A percentile compares a stretch with the other conserved stretches of the same genome.
Conservation (phyloP, 108 stramenopile species). For the Skeletonema costatum region DNA sequence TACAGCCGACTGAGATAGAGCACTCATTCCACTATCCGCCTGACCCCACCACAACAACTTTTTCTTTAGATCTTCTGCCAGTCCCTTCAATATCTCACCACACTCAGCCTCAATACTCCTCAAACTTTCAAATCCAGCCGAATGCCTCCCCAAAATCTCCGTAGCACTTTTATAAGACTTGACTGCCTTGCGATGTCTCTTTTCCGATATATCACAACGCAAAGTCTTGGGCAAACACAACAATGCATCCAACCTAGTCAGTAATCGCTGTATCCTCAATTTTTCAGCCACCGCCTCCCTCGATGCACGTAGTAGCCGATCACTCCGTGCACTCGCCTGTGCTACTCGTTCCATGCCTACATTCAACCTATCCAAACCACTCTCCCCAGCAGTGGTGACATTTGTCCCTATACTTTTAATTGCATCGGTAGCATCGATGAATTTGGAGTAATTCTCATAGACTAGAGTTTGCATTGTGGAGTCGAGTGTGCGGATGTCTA, state of each 20-base stretch:
- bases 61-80: slow-evolving; percentile 46
- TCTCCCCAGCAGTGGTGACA: slow-evolving; percentile 50
- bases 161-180: slow-evolving; percentile 62
- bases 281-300: slow-evolving; percentile 87
- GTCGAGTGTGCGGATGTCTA: slow-evolving; percentile 87
- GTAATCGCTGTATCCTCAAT: slow-evolving; percentile 71
- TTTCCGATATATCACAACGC: slow-evolving; percentile 45
- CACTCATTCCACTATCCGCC: slow-evolving; percentile 13
- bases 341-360: slow-evolving; percentile 53
- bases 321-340: slow-evolving; percentile 40
- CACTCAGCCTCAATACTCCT: slow-evolving; percentile 82
- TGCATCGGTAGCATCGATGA: slow-evolving; percentile 98
- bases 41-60: slow-evolving; percentile 74
- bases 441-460: slow-evolving; percentile 99
- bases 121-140: slow-evolving; percentile 79
- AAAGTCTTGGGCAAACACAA: slow-evolving; percentile 79
- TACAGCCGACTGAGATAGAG: slow-evolving; percentile 9
- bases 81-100: slow-evolving; percentile 55
- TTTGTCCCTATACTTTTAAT: slow-evolving; percentile 83
- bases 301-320: slow-evolving; percentile 50
- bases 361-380: slow-evolving; percentile 51
- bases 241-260: slow-evolving; percentile 77
- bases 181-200: slow-evolving; percentile 69
- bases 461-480: slow-evolving; percentile 98
- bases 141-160: slow-evolving; percentile 77